Percentiles rank a stretch among this genome's conserved stretches.
Evolutionary conservation across 1,284 basidiomycete genomes (phyloP).

Genomic region (Cutaneotrichosporon curvatum): DNA sequence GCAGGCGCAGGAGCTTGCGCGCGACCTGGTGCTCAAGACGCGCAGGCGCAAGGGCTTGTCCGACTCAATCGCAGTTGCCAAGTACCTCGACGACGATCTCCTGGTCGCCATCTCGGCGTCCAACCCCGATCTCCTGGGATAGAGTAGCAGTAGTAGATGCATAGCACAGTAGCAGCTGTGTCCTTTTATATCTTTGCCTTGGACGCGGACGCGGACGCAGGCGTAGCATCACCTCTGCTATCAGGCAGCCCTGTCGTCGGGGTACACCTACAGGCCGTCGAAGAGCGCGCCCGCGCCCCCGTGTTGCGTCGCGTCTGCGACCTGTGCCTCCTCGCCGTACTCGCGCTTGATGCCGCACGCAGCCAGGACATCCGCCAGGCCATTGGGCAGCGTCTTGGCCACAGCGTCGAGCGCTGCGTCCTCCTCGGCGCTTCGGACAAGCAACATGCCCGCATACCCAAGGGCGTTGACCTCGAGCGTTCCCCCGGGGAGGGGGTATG

Average conservation of each 20-base stretch:
- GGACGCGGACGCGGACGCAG: background rate
- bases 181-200: too few relatives aligned
- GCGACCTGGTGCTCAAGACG: conserved; percentile 93
- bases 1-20: conserved; percentile 80
- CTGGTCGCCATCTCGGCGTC: conserved; percentile 75
- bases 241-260: background rate
- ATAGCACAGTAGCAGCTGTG: background rate
- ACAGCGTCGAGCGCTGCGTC: conserved; percentile 54
- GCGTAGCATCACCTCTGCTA: background rate
- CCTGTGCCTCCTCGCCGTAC: conserved; percentile 38
- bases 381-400: conserved; percentile 16
- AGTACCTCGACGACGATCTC: conserved; percentile 82
- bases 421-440: conserved; percentile 75
- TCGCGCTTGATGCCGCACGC: conserved; percentile 36
- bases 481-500: conserved; percentile 25
- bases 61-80: conserved; percentile 86
- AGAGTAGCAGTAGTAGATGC: conserved; percentile 7
- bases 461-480: conserved; percentile 67
- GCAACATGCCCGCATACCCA: conserved; percentile 77
- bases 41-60: conserved; percentile 89
- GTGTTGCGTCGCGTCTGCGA: conserved; percentile 24
- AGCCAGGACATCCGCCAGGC: conserved; percentile 33
- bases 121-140: conserved; percentile 76
- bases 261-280: background rate
- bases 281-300: conserved; percentile 8